Evolutionary conservation across 225 moss, liverwort and hornwort genomes (phyloP).

Genomic region (Pseudisothecium myosuroides): DNA sequence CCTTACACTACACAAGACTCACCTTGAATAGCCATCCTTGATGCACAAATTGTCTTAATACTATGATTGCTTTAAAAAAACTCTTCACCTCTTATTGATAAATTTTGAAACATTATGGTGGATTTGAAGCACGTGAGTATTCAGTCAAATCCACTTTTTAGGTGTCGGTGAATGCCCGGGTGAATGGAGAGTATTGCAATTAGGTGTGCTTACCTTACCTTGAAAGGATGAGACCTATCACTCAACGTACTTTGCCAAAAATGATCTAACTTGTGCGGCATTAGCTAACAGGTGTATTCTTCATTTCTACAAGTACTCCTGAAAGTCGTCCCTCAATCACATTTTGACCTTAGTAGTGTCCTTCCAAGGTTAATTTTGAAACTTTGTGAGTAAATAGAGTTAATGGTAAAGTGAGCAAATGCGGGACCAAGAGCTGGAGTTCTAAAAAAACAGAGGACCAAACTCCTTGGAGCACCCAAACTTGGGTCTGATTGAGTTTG

Average conservation of each 20-base stretch:
- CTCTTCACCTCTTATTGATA: not conserved
- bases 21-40: not conserved
- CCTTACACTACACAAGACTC: not conserved
- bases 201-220: not conserved
- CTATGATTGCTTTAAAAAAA: not conserved
- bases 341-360: not conserved
- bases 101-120: not conserved
- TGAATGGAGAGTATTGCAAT: not conserved
- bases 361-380: accelerated
- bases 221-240: not conserved
- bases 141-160: not conserved
- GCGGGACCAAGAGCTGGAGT: no score
- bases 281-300: not conserved
- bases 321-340: accelerated
- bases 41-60: accelerated
- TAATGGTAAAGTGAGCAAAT: no score
- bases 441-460: no score
- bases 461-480: no score
- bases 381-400: not conserved
- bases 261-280: not conserved
- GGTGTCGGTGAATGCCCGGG: accelerated
- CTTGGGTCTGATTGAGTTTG: no score
- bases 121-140: not conserved
- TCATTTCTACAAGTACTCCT: not conserved
- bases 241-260: not conserved